A percentile compares a stretch with the other conserved stretches of the same genome.
These are phyloP conservation scores for Pachysandra terminalis DNA, from an alignment of 164 flowering plant genomes.

Conservation along the genomic window DNA sequence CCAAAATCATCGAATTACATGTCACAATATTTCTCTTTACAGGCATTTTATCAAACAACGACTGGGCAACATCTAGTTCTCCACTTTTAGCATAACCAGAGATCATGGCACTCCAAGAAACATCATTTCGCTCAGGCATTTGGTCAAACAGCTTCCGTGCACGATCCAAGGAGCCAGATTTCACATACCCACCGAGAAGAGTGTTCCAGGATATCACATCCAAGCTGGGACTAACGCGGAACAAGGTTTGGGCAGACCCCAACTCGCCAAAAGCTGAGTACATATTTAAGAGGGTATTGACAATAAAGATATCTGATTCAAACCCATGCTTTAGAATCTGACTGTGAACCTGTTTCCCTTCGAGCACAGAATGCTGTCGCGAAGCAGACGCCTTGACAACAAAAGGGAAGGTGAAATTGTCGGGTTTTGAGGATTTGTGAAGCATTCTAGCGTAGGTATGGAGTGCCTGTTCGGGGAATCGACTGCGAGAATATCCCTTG, in stretches of 20 bases:
- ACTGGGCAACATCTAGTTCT: constrained; percentile 27
- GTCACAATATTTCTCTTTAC: constrained; percentile 15
- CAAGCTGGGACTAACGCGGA: constrained; percentile 15
- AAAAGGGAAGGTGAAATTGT: constrained; percentile 28
- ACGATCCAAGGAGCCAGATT: constrained; percentile 23
- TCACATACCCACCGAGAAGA: constrained; percentile 30
- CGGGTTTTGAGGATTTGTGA: constrained; percentile 11
- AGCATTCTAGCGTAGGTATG: constrained; percentile 17
- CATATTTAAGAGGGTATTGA: constrained; percentile 21
- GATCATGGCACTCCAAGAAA: constrained; percentile 35
- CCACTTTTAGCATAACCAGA: constrained; percentile 30
- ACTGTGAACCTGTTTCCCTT: constrained; percentile 23
- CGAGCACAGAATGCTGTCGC: not conserved
- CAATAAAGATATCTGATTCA: constrained; percentile 14
- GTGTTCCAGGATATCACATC: constrained; percentile 39
- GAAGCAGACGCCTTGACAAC: constrained; percentile 18
- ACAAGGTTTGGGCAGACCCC: constrained; percentile 20
- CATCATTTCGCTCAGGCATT: constrained; percentile 29
- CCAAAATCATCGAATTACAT: constrained; percentile 31
- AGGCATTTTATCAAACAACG: constrained; percentile 31
- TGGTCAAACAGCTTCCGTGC: constrained; percentile 30
- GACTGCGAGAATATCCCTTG: constrained; percentile 12
- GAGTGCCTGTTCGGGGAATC: constrained; percentile 14
- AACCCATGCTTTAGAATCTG: constrained; percentile 20
- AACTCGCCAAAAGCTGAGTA: constrained; percentile 16